phyloP scores from a whole-genome alignment of 306 rosid species.

The Albizia julibrissin region DNA sequence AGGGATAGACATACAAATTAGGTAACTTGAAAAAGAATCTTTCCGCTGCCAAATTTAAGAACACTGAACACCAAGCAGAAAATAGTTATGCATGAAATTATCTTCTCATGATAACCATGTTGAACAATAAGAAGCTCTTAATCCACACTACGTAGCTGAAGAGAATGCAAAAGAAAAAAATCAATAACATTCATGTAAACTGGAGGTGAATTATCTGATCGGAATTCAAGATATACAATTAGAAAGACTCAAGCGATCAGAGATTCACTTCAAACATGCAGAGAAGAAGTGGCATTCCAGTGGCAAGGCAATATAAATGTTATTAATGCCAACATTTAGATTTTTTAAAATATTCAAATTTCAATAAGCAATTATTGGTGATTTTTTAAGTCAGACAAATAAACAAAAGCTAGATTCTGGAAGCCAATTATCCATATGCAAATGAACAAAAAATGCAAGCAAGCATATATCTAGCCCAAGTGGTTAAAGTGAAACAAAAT shows the following conservation, averaged over 20 bases:
- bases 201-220: not conserved
- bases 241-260: no score
- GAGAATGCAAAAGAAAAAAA: not conserved
- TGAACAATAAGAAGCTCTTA: not conserved
- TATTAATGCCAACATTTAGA: no score
- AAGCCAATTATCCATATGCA: not conserved
- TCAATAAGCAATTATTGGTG: not conserved
- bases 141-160: not conserved
- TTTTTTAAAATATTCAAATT: no score
- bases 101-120: not conserved
- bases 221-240: no score
- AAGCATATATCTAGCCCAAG: not conserved
- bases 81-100: not conserved
- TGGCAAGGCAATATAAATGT: not conserved
- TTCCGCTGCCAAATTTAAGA: not conserved
- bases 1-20: not conserved
- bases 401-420: not conserved
- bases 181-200: not conserved
- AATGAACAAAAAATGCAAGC: not conserved
- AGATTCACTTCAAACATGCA: no score
- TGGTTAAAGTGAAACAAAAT: not conserved
- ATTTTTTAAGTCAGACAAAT: not conserved
- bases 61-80: not conserved
- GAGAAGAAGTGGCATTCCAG: no score
- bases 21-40: no score